Evolutionary conservation across 2,329 filamentous ascomycete species (phyloP).

Genomic region (Ciborinia camelliae): DNA sequence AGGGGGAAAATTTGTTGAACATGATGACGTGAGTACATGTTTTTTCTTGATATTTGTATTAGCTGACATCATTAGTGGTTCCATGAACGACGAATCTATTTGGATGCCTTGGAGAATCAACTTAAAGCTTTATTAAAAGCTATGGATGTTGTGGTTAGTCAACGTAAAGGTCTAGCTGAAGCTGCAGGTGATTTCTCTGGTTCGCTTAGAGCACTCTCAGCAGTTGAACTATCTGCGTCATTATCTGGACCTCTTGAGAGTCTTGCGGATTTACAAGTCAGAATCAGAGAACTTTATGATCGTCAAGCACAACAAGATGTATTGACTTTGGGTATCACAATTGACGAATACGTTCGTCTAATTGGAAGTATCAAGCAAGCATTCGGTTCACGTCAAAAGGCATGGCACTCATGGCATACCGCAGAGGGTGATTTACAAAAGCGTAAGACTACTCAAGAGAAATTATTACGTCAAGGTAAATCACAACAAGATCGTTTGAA

Average conservation of each 20-base stretch:
- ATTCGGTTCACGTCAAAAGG: conserved; percentile 89
- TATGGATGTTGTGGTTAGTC: conserved; percentile 86
- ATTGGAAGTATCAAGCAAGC: conserved; percentile 94
- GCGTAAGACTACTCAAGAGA: conserved; percentile 84
- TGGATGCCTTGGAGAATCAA: conserved; percentile 90
- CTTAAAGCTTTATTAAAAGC: conserved; percentile 87
- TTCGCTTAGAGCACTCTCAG: conserved; percentile 86
- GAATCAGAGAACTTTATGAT: conserved; percentile 92
- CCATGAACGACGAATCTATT: conserved; percentile 90
- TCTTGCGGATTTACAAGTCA: conserved; percentile 87
- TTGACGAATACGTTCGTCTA: conserved; percentile 95
- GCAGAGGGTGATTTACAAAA: conserved; percentile 90
- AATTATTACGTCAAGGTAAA: conserved; percentile 89
- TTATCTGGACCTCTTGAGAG: conserved; percentile 87
- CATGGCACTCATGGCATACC: conserved; percentile 89
- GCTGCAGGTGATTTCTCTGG: conserved; percentile 90
- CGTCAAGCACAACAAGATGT: conserved; percentile 96
- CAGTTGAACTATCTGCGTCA: conserved; percentile 85
- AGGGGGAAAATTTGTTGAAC: conserved; percentile 88
- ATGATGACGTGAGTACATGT: conserved; percentile 72
- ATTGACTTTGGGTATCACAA: conserved; percentile 91
- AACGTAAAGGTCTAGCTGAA: conserved; percentile 91
- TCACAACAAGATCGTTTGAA: conserved; percentile 94
- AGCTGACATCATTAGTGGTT: conserved; percentile 68
- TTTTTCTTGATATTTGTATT: background rate